Percentiles rank a stretch among this genome's conserved stretches.
These are phyloP conservation scores for Schizophyllum commune DNA, from an alignment of 1,284 basidiomycete genomes.

Conservation along the genomic window DNA sequence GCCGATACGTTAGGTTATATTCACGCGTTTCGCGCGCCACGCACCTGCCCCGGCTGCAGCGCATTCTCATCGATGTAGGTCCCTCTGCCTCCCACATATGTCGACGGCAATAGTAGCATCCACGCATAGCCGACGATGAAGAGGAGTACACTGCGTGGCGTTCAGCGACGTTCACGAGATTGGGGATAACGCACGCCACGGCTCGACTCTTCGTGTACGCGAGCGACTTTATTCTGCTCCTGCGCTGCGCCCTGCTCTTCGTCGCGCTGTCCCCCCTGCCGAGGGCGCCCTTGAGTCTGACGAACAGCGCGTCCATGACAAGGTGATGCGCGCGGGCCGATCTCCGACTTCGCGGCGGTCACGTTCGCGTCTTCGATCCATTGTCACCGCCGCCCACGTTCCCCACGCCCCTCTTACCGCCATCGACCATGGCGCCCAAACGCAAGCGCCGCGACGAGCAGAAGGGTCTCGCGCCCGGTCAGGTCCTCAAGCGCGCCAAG, in stretches of 20 bases:
- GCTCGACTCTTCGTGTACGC: not conserved
- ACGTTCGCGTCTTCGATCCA: not conserved
- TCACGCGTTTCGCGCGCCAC: too few relatives aligned
- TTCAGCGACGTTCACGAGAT: slow-evolving; percentile 6
- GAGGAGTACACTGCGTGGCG: slow-evolving; percentile 39
- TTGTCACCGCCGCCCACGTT: too few relatives aligned
- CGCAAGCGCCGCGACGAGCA: slow-evolving; percentile 50
- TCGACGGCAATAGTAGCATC: slow-evolving; percentile 65
- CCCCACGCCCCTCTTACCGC: too few relatives aligned
- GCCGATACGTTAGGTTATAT: not conserved
- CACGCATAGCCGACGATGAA: slow-evolving; percentile 64
- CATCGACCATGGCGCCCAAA: slow-evolving; percentile 45
- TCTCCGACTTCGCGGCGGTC: not conserved
- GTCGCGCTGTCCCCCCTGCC: not conserved
- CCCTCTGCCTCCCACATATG: slow-evolving; percentile 46
- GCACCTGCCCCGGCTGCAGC: slow-evolving; percentile 80
- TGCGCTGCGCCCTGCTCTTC: not conserved
- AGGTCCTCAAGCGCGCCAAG: slow-evolving; percentile 51
- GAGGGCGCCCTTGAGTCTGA: not conserved
- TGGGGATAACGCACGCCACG: not conserved
- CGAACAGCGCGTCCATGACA: not conserved
- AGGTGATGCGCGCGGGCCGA: too few relatives aligned
- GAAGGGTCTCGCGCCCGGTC: slow-evolving; percentile 48
- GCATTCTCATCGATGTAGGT: slow-evolving; percentile 94
- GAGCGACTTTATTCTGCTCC: not conserved